Percentiles rank a stretch among this genome's conserved stretches.
Evolutionary conservation across 192 early-diverging fungal genomes (phyloP).

Genomic region (Umbelopsis ramanniana): DNA sequence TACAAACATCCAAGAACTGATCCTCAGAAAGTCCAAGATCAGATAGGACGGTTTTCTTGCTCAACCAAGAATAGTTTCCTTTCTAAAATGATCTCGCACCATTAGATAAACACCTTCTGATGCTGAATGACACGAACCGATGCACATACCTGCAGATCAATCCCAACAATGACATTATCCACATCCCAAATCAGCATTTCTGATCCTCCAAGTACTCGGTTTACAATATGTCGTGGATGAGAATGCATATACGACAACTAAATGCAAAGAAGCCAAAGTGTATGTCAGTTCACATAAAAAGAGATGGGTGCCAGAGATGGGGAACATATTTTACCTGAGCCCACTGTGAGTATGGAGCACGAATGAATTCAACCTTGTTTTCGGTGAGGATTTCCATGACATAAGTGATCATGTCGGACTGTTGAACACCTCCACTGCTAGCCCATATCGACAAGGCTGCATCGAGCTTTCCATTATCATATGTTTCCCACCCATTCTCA

Average conservation of each 20-base stretch:
- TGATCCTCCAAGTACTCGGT: slow-evolving; percentile 71
- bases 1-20: slow-evolving; percentile 79
- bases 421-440: slow-evolving; percentile 53
- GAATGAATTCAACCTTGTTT: slow-evolving; percentile 71
- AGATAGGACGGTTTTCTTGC: slow-evolving; percentile 61
- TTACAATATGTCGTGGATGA: slow-evolving; percentile 70
- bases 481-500: slow-evolving; percentile 71
- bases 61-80: slow-evolving; percentile 65
- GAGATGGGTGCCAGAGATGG: background rate
- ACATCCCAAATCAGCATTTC: slow-evolving; percentile 80
- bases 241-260: slow-evolving; percentile 73
- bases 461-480: slow-evolving; percentile 61
- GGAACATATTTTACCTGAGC: slow-evolving; percentile 57
- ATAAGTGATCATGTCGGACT: slow-evolving; percentile 65
- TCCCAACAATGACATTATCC: slow-evolving; percentile 67
- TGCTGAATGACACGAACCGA: background rate
- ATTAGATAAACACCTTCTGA: background rate
- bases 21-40: slow-evolving; percentile 66
- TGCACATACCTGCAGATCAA: slow-evolving; percentile 58
- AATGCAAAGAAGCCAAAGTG: background rate
- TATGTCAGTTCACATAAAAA: background rate
- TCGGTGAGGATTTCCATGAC: slow-evolving; percentile 73
- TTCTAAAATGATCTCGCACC: slow-evolving; percentile 41
- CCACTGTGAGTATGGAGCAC: slow-evolving; percentile 81
- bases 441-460: slow-evolving; percentile 63